A percentile compares a stretch with the other conserved stretches of the same genome.
These are phyloP conservation scores for Camelina neglecta DNA, from an alignment of 345 rosid species.

Conservation along the genomic window DNA sequence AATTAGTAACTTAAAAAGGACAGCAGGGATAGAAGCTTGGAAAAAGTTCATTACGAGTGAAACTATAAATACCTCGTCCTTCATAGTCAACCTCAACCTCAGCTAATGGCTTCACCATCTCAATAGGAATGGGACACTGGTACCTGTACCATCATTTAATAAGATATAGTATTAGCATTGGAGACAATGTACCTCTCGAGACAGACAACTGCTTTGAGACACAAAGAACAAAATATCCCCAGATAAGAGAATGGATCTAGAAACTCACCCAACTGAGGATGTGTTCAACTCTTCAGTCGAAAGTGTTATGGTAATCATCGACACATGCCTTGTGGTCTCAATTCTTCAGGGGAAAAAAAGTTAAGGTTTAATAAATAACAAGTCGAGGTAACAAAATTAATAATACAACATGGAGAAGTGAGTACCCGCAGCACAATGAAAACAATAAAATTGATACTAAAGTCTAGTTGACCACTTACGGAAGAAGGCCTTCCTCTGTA, in stretches of 20 bases:
- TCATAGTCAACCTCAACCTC: conserved; percentile 62
- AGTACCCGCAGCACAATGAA: neutral
- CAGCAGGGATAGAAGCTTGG: neutral
- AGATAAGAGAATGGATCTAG: neutral
- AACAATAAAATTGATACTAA: conserved; percentile 25
- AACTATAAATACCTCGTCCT: conserved; percentile 56
- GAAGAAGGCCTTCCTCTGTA: conserved; percentile 92
- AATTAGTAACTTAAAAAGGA: neutral
- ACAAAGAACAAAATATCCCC: neutral
- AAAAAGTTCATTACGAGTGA: neutral
- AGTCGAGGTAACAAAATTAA: neutral
- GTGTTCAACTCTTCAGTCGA: conserved; percentile 73
- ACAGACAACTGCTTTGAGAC: neutral
- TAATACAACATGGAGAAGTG: conserved; percentile 2
- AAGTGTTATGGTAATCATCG: conserved; percentile 87
- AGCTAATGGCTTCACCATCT: conserved; percentile 57
- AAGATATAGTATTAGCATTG: conserved; percentile 3
- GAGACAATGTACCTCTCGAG: conserved; percentile 2
- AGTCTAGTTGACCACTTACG: conserved; percentile 49
- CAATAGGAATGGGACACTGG: conserved; percentile 77
- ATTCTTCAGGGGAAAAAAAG: conserved; percentile 47
- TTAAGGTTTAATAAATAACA: neutral
- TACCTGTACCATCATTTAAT: conserved; percentile 50
- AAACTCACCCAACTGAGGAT: conserved; percentile 79
- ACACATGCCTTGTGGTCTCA: conserved; percentile 96